Percentiles rank a stretch among this genome's conserved stretches.
Conservation (phyloP, 176 grass and related monocot genomes). For the Avena insularis region DNA sequence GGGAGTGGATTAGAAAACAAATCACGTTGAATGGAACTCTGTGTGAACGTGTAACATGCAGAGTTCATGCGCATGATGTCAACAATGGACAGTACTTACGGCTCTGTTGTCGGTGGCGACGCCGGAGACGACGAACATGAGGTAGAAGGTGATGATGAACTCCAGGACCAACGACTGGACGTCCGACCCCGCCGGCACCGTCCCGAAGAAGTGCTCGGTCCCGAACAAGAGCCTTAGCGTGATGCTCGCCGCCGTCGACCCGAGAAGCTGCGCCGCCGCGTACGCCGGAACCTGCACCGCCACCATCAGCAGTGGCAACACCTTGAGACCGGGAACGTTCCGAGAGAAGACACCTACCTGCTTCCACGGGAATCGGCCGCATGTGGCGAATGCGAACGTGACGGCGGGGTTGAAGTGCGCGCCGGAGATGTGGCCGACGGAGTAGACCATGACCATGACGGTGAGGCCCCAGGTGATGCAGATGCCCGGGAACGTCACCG, state of each 20-base stretch:
- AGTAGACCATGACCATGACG: conserved; percentile 96
- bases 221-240: conserved; percentile 72
- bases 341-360: conserved; percentile 42
- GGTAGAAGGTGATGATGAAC: conserved; percentile 92
- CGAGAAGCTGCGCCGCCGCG: conserved; percentile 61
- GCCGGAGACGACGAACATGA: conserved; percentile 97
- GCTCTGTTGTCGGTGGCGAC: conserved; percentile 96
- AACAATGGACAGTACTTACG: conserved; percentile 39
- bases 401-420: conserved; percentile 96
- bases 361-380: conserved; percentile 78
- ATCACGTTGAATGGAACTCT: background rate
- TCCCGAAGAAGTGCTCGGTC: conserved; percentile 65
- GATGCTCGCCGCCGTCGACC: conserved; percentile 62
- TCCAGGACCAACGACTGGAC: conserved; percentile 80
- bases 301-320: background rate
- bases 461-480: conserved; percentile 86
- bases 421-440: conserved; percentile 93
- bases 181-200: conserved; percentile 64
- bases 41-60: background rate
- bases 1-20: no score
- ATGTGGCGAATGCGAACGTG: conserved; percentile 80
- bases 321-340: conserved; percentile 27
- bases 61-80: background rate
- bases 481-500: conserved; percentile 87
- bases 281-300: conserved; percentile 72